A percentile compares a stretch with the other conserved stretches of the same genome.
phyloP scores from a whole-genome alignment of 2,329 filamentous ascomycete genomes.

The Aspergillus sp. region DNA sequence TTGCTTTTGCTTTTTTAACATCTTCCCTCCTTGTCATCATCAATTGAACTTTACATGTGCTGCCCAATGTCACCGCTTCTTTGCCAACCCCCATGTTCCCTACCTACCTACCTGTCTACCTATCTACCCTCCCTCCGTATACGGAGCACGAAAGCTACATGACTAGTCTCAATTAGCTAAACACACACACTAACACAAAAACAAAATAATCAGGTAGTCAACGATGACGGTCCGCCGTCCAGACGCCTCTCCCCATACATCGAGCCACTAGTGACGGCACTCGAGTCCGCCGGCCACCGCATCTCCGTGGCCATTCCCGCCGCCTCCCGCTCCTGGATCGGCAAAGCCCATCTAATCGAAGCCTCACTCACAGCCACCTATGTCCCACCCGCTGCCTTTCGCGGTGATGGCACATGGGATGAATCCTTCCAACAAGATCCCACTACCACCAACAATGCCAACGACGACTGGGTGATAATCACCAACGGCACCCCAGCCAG shows the following conservation, averaged over 20 bases:
- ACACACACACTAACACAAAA: neutral
- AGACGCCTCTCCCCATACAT: constrained; percentile 73
- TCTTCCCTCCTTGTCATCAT: neutral
- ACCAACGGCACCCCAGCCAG: constrained; percentile 75
- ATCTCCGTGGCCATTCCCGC: constrained; percentile 88
- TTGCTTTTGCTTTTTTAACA: constrained; percentile 7
- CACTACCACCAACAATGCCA: neutral
- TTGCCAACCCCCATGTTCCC: too few species aligned
- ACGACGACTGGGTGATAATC: constrained; percentile 70
- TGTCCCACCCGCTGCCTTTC: constrained; percentile 64
- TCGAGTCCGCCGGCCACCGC: constrained; percentile 71
- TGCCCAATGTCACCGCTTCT: too few species aligned
- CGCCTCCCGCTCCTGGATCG: constrained; percentile 90
- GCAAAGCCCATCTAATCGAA: constrained; percentile 91
- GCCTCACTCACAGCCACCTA: constrained; percentile 77
- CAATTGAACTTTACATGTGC: too few species aligned
- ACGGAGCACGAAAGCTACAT: too few species aligned
- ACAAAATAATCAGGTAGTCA: constrained; percentile 44
- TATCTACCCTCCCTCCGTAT: too few species aligned
- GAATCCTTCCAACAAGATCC: constrained; percentile 32
- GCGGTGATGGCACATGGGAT: constrained; percentile 57
- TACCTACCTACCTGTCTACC: too few species aligned
- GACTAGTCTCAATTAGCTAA: too few species aligned
- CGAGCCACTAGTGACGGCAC: constrained; percentile 67
- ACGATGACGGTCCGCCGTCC: constrained; percentile 77